A percentile compares a stretch with the other conserved stretches of the same genome.
These are phyloP conservation scores for Penicillium angulare DNA, from an alignment of 495 filamentous ascomycete genomes.

Conservation along the genomic window DNA sequence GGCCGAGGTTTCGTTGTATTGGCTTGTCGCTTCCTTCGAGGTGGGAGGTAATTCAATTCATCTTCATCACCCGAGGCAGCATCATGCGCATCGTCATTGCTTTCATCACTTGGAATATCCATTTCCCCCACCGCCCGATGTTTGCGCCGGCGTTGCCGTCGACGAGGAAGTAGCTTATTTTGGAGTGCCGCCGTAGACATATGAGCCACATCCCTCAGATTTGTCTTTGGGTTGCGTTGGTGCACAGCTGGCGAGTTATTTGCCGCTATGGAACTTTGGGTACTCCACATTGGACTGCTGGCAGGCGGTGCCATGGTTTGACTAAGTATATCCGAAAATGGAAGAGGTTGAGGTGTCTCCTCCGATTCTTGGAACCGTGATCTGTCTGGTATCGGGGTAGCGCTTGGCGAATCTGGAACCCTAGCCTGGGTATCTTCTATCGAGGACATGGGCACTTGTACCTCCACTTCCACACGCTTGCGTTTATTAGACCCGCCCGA, in stretches of 20 bases:
- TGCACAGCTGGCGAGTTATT: constrained; percentile 14
- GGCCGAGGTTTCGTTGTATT: constrained; percentile 17
- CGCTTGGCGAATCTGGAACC: constrained; percentile 18
- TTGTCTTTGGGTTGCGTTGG: constrained; percentile 18
- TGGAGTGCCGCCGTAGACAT: constrained; percentile 49
- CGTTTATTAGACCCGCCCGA: constrained; percentile 39
- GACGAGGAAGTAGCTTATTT: constrained; percentile 44
- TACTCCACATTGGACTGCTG: constrained; percentile 22
- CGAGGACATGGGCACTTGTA: constrained; percentile 25
- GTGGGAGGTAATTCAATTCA: constrained; percentile 33
- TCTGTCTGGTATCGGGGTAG: constrained; percentile 11
- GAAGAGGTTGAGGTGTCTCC: constrained; percentile 8
- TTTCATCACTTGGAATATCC: constrained; percentile 29
- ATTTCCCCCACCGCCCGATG: constrained; percentile 12
- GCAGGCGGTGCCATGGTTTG: constrained; percentile 53
- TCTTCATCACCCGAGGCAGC: constrained; percentile 38
- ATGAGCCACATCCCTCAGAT: constrained; percentile 32
- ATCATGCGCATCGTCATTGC: constrained; percentile 34
- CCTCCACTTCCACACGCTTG: constrained; percentile 27
- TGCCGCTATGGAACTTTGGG: constrained; percentile 21
- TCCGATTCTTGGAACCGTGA: constrained; percentile 1
- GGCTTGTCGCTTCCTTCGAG: constrained; percentile 23
- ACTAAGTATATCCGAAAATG: constrained; percentile 39
- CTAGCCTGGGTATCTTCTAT: constrained; percentile 14
- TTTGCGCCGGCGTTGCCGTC: constrained; percentile 34